Evolutionary conservation across 2,329 filamentous ascomycete species (phyloP), one percentile per base, ranked within the genome.

Genomic region (Sporothrix brunneoviolacea): DNA sequence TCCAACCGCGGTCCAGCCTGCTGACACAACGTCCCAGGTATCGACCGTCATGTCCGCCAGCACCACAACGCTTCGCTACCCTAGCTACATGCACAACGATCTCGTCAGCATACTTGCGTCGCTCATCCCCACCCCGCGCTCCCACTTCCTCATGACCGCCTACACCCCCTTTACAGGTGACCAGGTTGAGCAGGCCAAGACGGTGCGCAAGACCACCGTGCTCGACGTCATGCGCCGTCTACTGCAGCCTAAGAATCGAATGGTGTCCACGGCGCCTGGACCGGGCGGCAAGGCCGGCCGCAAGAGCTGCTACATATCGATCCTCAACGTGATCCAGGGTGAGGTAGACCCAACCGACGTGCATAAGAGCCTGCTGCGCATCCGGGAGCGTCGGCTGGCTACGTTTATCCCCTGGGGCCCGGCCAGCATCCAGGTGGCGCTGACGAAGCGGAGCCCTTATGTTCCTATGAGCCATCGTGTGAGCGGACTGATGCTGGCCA

Each of bases 21-120:
- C 46, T 28, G 24, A 28, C 24, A n/a, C 24, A 16, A 8, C 12
- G 3, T n/a, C n/a, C n/a, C 42, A 86, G 80, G 79, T 93, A 4
- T 93, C 90, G 8, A 98, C 94, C 1, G 94, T 98, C 66, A 98
- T 98, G 93, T 96, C 91, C 32, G 93, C 93, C 35, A 94, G 89
- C 64, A 98, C 93, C 4, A 97, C 91, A 9, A 96, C 94, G 3
- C 81, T 98, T 45, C 82, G 93, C 64, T 98, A 98, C 66, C 93
- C 93, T 1, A 93, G 93, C 35, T 98, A 98, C 71, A 98, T 98
- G 93, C 93, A 98, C 75, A 98, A 98, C 68, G 93, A 98, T 65
- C 84, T 98, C 15, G 91, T 95, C 63, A 93, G 91, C 68, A 97
- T 98, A 61, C 79, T 98, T 52, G 93, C 94, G 21, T 95, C 90